Evolutionary conservation across 345 rosid genomes (phyloP), one percentile per base, ranked within the genome.

Genomic region (Boechera divaricarpa): DNA sequence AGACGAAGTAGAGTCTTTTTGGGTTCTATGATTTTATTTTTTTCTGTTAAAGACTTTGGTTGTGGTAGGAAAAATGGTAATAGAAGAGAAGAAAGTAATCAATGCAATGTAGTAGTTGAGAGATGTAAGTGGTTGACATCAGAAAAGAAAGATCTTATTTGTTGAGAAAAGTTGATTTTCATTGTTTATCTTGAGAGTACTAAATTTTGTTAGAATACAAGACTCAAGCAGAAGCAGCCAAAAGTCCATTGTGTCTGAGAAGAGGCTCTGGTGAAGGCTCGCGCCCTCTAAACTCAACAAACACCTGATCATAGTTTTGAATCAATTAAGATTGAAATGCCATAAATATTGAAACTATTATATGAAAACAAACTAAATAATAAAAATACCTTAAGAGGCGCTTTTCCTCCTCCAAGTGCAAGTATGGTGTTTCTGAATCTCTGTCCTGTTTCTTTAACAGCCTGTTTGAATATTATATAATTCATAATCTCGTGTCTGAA

Each of bases 391-490:
- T 90, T 82, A 7, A 87, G 73, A 66, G 98, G 96, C 0, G 94
- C 87, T 77, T 90, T 93, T 60, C 96, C 98, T 66, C 98, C 98
- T 64, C 98, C 98, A 58, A 91, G 92, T 42, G 96, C 97, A 63
- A 93, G 96, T 73, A 93, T 73, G 38, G 98, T 93, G 79, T 93
- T 88, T 28, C 94, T 81, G 85, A 93, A 93, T 82, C 78, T 90
- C 63, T 57, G 72, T 36, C 96, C 97, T 3, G 92, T 89, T 74
- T 89, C 92, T 79, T 88, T 72, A 47, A 90, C 92, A 77, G 98
- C 98, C 98, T 93, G 90, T 70, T 51, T 69, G 45, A 65, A 60
- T 4, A 13, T 11, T 6, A 65, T 10, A 31, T 51, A 5, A 63
- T 4, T 44, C 65, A 13, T 33, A 6, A 65, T 55, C 64, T 64